Base-by-base conservation (phyloP, 2,329 filamentous ascomycete species). In the Fusarium nygamai region DNA sequence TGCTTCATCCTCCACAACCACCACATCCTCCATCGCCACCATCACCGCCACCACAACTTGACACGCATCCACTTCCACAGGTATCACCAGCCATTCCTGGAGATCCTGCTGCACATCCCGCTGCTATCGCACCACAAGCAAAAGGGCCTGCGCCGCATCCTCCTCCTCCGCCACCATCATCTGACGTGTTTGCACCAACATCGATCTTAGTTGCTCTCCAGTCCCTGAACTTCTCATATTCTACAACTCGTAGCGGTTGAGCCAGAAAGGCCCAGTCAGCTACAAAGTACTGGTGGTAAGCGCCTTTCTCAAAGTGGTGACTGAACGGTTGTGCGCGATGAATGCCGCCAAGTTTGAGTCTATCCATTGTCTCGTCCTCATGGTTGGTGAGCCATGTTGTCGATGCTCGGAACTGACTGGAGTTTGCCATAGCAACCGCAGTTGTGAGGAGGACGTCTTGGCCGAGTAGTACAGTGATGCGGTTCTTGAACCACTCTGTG, bases 241-340 rank as follows among this genome's bases (percentile, higher is more conserved):
- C 70, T 1, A 64, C 7, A 12, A 79, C 36, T 3, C 75, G 39
- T 31, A 69, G 13, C 5, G 67, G 70, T 2, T 48, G 64, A 4
- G 60, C 43, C 17, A 77, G 61, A 5, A 67, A 61, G 1, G 72
- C 67, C 78, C 78, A 80, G 27, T 75, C 71, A 1, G 78, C 78
- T 8, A 78, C 63, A 50, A 79, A 80, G 67, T 80, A 80, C 13
- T 78, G 75, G 27, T 76, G 69, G 46, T 79, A 78, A 14, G 75
- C 73, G 17, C 76, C 79, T 57, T 75, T 75, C 27, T 83, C 82
- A 65, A 80, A 84, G 53, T 79, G 76, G 51, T 84, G 83, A 46
- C 82, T 83, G 62, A 80, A 83, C 0, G 81, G 82, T 46, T 85
- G 84, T 5, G 84, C 83, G 20, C 84, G 81, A 51, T 85, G 81